Conservation (phyloP, 2,329 filamentous ascomycete species). For the Neofusicoccum laricinum region DNA sequence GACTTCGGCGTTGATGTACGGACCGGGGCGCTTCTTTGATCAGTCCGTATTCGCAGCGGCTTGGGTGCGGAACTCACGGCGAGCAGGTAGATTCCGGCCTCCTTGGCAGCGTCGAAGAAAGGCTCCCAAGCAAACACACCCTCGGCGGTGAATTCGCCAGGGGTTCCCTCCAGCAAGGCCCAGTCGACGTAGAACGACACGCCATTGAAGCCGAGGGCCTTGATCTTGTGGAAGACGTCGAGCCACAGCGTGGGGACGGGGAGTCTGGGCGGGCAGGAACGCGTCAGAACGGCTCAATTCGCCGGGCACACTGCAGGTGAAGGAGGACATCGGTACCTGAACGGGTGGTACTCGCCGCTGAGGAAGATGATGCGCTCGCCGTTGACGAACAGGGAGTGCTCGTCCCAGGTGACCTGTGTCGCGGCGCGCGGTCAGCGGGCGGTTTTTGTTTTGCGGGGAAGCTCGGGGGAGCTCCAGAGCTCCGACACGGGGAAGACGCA, state of each 20-base stretch:
- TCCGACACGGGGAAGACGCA: constrained; percentile 31
- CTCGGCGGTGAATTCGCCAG: constrained; percentile 65
- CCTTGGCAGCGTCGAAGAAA: constrained; percentile 71
- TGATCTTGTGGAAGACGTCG: constrained; percentile 80
- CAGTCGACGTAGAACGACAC: constrained; percentile 79
- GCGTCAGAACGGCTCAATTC: not conserved
- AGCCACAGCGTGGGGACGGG: constrained; percentile 63
- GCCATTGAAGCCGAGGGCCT: constrained; percentile 73
- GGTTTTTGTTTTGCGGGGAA: too few relatives aligned
- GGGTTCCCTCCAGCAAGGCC: constrained; percentile 73
- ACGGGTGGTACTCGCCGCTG: constrained; percentile 73
- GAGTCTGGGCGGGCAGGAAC: constrained; percentile 38
- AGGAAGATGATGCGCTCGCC: constrained; percentile 71
- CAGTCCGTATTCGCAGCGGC: constrained; percentile 19
- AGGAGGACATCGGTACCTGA: constrained; percentile 38
- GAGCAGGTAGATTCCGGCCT: constrained; percentile 74
- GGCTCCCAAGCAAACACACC: constrained; percentile 70
- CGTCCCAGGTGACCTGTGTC: constrained; percentile 64
- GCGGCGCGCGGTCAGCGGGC: too few relatives aligned
- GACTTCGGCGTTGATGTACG: constrained; percentile 76
- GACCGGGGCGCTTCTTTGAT: constrained; percentile 50
- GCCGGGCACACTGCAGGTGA: not conserved
- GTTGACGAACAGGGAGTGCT: constrained; percentile 66
- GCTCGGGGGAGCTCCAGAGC: too few relatives aligned
- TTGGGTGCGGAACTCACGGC: constrained; percentile 42